phyloP scores from a whole-genome alignment of 306 rosid genomes.

The Gillenia trifoliata region DNA sequence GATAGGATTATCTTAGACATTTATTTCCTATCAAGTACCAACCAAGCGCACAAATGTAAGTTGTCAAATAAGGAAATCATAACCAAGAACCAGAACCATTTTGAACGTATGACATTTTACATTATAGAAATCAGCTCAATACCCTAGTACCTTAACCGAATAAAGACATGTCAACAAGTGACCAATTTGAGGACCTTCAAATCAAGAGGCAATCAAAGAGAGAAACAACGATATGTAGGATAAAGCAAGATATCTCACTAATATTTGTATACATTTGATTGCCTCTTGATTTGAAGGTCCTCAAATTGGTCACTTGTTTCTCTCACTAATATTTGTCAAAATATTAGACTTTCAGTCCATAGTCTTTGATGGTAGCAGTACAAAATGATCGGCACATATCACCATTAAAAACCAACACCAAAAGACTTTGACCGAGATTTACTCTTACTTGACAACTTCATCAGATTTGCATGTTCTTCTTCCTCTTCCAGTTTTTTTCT shows the following conservation, averaged over 20 bases:
- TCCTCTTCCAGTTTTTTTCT: constrained; percentile 77
- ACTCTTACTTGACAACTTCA: constrained; percentile 49
- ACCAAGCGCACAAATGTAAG: too few relatives aligned
- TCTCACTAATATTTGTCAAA: not conserved
- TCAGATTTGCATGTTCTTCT: constrained; percentile 49
- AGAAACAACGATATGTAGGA: not conserved
- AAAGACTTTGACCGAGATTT: constrained; percentile 51
- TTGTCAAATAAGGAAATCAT: not conserved
- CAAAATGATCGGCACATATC: not conserved
- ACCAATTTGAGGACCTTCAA: not conserved
- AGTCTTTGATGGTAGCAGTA: not conserved
- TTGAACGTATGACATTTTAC: not conserved
- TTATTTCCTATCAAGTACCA: too few relatives aligned
- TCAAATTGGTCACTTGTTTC: too few relatives aligned
- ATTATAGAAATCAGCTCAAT: too few relatives aligned
- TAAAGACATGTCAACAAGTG: not conserved
- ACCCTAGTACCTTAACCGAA: not conserved
- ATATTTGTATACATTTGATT: too few relatives aligned
- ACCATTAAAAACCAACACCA: constrained; percentile 27
- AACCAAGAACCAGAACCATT: not conserved
- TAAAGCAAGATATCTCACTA: not conserved
- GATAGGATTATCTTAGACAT: too few relatives aligned
- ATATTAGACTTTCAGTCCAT: not conserved
- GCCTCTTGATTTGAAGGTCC: too few relatives aligned
- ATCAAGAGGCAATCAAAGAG: not conserved